Base-by-base conservation (phyloP, 1,284 basidiomycete species). In the Microbotryomycetes sp. region DNA sequence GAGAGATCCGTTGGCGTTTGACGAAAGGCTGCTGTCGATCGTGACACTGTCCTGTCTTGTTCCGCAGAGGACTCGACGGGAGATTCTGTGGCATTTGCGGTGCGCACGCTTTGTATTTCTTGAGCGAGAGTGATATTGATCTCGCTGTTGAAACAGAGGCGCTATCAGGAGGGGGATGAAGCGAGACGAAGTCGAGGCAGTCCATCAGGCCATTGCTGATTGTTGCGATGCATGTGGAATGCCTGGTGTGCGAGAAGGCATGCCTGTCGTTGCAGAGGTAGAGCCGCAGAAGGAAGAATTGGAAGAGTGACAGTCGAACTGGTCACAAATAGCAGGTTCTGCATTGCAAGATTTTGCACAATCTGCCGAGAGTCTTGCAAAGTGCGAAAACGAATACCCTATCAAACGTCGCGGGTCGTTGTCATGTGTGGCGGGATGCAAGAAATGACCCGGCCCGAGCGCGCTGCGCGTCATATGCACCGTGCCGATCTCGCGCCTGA, bases 21-120 rank as follows among this genome's bases (percentile, higher is more conserved):
- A 65, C 27, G 50, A 57, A 3, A 52, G 46, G 0, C 58, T 67
- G 47, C 54, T 67, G 26, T 54, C 56, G 7, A 28, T 67, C 54
- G 47, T 67, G 31, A 67, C 66, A 23, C 59, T 67, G n/a, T 35
- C 62, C 1, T 46, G 35, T 41, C 56, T 67, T n/a, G 21, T 65
- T 24, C 58, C 66, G 4, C 66, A 67, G 27, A 31, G 54, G 4
- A 65, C 66, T 1, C 29, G 28, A 15, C 55, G 66, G 24, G 66
- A 67, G 52, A 62, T 65, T 45, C 41, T 56, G 6, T 67, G 66
- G 66, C 66, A 67, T 29, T 48, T 67, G 7, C 55, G 54, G 56
- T 52, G 3, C 7, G 56, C 29, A 16, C 16, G 6, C 24, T 28
- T 35, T 3, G 18, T 3, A 1, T 5, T 16, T 21, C 1, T 5